A percentile compares a stretch with the other conserved stretches of the same genome.
phyloP scores from a whole-genome alignment of 768 basidiomycete species.

The Pisolithus albus region DNA sequence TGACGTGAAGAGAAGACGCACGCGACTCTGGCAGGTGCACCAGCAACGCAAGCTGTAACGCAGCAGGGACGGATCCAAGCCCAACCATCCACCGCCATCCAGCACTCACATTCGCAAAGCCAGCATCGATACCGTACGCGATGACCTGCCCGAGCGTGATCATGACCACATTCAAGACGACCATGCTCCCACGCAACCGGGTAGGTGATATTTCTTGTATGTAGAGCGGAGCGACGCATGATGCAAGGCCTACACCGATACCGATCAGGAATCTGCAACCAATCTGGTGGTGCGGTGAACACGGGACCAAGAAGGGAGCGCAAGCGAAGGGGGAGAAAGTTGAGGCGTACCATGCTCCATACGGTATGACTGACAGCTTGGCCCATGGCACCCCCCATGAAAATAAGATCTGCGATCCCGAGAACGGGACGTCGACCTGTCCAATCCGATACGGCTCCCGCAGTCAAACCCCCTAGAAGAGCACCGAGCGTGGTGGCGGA shows the following conservation, averaged over 20 bases:
- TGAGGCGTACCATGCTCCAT: constrained; percentile 52
- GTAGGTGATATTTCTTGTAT: constrained; percentile 81
- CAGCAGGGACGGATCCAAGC: constrained; percentile 63
- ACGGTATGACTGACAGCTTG: constrained; percentile 68
- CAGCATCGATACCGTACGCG: constrained; percentile 68
- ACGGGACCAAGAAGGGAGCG: not conserved
- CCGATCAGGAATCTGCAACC: constrained; percentile 72
- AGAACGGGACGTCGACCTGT: constrained; percentile 61
- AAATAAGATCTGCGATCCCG: constrained; percentile 61
- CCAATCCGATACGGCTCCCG: constrained; percentile 65
- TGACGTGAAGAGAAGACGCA: constrained; percentile 31
- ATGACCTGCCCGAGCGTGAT: constrained; percentile 79
- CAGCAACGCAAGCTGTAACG: constrained; percentile 51
- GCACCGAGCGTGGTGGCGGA: constrained; percentile 75
- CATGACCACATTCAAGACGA: constrained; percentile 75
- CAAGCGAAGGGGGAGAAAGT: not conserved
- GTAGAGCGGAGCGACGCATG: constrained; percentile 74
- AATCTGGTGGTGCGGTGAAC: constrained; percentile 34
- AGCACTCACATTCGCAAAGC: constrained; percentile 46
- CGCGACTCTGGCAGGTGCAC: constrained; percentile 74
- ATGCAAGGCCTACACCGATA: constrained; percentile 65
- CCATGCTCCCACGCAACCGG: constrained; percentile 66
- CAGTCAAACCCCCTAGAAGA: constrained; percentile 63
- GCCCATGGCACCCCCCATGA: constrained; percentile 65
- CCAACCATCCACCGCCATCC: constrained; percentile 89